Percentiles rank a stretch among this genome's conserved stretches.
These are phyloP conservation scores for Mycena metata DNA, from an alignment of 768 basidiomycete genomes.

Conservation along the genomic window DNA sequence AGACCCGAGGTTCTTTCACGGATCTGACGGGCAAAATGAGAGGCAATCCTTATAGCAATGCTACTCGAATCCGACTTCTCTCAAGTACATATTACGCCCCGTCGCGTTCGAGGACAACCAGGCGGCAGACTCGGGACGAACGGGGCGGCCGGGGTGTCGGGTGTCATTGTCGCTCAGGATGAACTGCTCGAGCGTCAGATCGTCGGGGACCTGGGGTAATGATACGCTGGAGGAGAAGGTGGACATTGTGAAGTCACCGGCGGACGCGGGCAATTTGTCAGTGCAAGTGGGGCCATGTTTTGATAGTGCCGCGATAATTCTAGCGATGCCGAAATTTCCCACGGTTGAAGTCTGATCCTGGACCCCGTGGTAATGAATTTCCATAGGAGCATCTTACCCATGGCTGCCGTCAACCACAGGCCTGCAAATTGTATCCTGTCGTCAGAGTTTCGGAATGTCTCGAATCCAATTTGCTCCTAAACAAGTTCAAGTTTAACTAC, in stretches of 20 bases:
- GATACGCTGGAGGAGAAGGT: slow-evolving; percentile 1
- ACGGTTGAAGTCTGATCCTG: too few relatives aligned
- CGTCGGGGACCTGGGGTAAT: not conserved
- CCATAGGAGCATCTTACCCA: too few relatives aligned
- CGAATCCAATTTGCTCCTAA: too few relatives aligned
- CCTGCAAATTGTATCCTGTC: too few relatives aligned
- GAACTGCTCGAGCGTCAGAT: slow-evolving; percentile 1
- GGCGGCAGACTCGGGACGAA: slow-evolving; percentile 1
- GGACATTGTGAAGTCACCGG: not conserved
- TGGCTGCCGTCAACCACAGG: too few relatives aligned
- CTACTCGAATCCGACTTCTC: not conserved
- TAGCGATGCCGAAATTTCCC: too few relatives aligned
- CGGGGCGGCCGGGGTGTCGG: not conserved
- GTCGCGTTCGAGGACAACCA: slow-evolving; percentile 1
- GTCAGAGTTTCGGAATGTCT: too few relatives aligned
- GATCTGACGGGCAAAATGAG: not conserved
- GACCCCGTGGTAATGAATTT: too few relatives aligned
- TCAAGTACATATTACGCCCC: not conserved
- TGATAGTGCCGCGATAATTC: too few relatives aligned
- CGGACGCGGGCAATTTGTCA: not conserved
- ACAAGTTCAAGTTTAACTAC: too few relatives aligned
- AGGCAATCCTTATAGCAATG: not conserved
- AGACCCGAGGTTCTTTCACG: slow-evolving; percentile 8
- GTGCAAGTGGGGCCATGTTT: not conserved
- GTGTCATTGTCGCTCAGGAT: not conserved